Evolutionary conservation across 2,329 filamentous ascomycete species (phyloP), one percentile per base, ranked within the genome.

Genomic region (Arachnomyces sp.): DNA sequence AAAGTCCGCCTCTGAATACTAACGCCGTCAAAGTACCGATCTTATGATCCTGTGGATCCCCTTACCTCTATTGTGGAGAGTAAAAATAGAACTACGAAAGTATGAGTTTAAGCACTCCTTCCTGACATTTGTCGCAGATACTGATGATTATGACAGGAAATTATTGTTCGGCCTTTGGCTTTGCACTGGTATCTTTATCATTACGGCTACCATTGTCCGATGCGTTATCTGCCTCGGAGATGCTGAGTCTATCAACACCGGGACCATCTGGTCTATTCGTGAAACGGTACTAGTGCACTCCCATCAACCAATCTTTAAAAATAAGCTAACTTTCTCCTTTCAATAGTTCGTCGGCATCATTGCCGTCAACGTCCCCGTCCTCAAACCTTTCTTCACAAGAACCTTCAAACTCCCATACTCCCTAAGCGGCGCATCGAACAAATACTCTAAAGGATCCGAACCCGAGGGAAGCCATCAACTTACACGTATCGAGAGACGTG

Each of bases 161-260:
- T 13, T 68, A 3, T 49, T 63, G 12, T 61, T 67, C 32, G 57
- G 59, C 1, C 21, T 65, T 3, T 52, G 67, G 0, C 62, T 70
- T 8, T 69, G 62, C 37, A 63, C 65, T 3, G 65, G 67, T 3
- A 30, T 69, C n/a, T 69, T 69, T 43, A 60, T 69, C 40, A 66
- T 69, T 44, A 46, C 62, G 6, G 65, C 65, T 15, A 61, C 66
- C 1, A 44, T 69, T 0, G 52, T 70, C 28, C 65, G 67, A n/a
- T 68, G 63, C 39, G 44, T 67, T 28, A 45, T 65, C 3, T 65
- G 60, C 9, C 52, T 70, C 0, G 44, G 53, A 17, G 52, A 59
- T 17, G 60, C 65, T 29, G 34, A 61, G 13, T 56, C 54, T 12
- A 62, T 67, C 50, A 65, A 66, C 42, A 48, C 47, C 33, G 60